phyloP scores from a whole-genome alignment of 306 rosid species.

The Corylus americana region DNA sequence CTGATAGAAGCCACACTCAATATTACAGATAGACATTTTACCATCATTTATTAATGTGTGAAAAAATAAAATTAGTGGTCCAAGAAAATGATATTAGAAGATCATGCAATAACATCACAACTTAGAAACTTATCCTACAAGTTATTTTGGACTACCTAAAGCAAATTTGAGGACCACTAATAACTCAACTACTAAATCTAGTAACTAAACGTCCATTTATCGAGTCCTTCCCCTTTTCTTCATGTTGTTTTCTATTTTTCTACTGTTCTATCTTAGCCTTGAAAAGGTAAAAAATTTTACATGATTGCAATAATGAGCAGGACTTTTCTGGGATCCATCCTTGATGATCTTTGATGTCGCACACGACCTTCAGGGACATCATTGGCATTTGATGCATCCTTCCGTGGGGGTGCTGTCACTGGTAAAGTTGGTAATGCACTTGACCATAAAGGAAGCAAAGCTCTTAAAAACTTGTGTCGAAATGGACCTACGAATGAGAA shows the following conservation, averaged over 20 bases:
- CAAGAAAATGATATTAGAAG: background rate
- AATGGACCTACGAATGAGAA: conserved; percentile 68
- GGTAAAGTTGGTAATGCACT: conserved; percentile 91
- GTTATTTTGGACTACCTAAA: conserved; percentile 10
- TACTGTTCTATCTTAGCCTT: conserved; percentile 18
- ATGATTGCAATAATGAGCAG: conserved; percentile 91
- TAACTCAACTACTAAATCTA: background rate
- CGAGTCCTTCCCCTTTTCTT: conserved; percentile 15
- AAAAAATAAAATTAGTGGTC: background rate
- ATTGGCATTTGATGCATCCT: conserved; percentile 58
- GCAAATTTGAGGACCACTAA: background rate
- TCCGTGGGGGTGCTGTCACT: conserved; percentile 79
- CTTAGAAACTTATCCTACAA: conserved; percentile 20
- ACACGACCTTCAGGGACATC: conserved; percentile 77
- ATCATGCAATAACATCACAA: conserved; percentile 6
- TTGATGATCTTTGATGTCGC: conserved; percentile 81
- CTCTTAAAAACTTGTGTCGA: conserved; percentile 84
- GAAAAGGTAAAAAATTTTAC: conserved; percentile 36
- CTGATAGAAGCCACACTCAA: background rate
- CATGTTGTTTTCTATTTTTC: conserved; percentile 15
- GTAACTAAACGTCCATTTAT: background rate
- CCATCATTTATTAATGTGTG: background rate
- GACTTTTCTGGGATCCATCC: conserved; percentile 97
- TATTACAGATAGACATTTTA: background rate
- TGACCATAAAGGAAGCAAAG: conserved; percentile 97